Evolutionary conservation across 129 eudicot species (phyloP).

Genomic region (Centaurea solstitialis): DNA sequence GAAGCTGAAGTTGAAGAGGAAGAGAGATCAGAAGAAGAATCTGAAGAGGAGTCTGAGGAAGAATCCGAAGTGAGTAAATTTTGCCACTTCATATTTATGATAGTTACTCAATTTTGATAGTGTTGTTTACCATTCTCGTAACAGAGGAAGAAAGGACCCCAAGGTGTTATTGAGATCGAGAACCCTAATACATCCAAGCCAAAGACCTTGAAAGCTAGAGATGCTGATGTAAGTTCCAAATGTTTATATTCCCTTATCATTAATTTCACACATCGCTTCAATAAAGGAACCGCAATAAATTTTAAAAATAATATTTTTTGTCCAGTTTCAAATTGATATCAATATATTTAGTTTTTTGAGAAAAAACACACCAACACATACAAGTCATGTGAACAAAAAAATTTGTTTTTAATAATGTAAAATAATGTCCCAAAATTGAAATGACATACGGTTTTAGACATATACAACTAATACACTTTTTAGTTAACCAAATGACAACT

Average conservation of each 20-base stretch:
- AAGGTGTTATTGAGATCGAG: slow-evolving; percentile 65
- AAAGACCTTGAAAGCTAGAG: slow-evolving; percentile 69
- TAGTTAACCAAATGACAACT: too few relatives aligned
- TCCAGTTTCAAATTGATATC: neutral
- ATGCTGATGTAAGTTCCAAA: slow-evolving; percentile 55
- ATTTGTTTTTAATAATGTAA: neutral
- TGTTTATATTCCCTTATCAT: neutral
- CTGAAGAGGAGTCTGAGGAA: slow-evolving; percentile 48
- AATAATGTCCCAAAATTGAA: too few relatives aligned
- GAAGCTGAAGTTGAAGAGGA: slow-evolving; percentile 57
- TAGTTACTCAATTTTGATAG: neutral
- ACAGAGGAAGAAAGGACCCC: slow-evolving; percentile 63
- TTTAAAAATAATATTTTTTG: too few relatives aligned
- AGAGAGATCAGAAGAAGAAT: slow-evolving; percentile 53
- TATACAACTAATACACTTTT: too few relatives aligned
- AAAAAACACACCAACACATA: neutral
- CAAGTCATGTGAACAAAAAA: neutral
- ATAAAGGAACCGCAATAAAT: neutral
- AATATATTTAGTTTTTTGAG: neutral
- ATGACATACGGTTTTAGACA: too few relatives aligned
- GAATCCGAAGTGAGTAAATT: slow-evolving; percentile 49
- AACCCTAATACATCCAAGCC: slow-evolving; percentile 72
- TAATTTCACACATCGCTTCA: neutral
- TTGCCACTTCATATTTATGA: neutral
- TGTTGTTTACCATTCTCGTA: neutral